phyloP scores from a whole-genome alignment of 257 asterid species.

The Primulina huaijiensis region DNA sequence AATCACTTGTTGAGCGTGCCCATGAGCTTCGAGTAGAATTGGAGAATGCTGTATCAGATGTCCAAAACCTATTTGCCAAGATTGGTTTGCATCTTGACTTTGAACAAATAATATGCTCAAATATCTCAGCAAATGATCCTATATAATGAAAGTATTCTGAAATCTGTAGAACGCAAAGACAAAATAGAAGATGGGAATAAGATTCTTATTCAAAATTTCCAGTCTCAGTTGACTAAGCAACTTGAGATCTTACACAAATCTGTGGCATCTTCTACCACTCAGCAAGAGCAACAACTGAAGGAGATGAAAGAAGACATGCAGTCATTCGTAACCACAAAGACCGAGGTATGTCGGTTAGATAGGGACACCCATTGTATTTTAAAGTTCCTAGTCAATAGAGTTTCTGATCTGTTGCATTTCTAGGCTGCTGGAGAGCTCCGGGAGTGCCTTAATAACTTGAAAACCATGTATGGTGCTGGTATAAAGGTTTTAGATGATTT shows the following conservation, averaged over 20 bases:
- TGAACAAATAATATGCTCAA: conserved; percentile 13
- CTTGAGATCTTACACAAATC: conserved; percentile 80
- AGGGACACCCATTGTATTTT: conserved; percentile 18
- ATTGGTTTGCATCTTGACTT: conserved; percentile 60
- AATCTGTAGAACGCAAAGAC: conserved; percentile 80
- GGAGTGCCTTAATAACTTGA: conserved; percentile 58
- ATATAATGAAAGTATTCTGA: conserved; percentile 16
- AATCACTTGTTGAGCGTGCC: conserved; percentile 83
- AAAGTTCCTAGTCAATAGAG: conserved; percentile 16
- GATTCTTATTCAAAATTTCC: conserved; percentile 74
- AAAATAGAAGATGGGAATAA: conserved; percentile 85
- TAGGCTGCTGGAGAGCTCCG: conserved; percentile 94
- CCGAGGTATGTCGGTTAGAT: conserved; percentile 47
- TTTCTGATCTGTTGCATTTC: conserved; percentile 24
- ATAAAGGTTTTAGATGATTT: conserved; percentile 68
- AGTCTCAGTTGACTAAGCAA: conserved; percentile 78
- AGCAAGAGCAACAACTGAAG: conserved; percentile 82
- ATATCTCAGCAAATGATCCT: neutral
- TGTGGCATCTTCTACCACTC: conserved; percentile 82
- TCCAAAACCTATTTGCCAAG: conserved; percentile 80
- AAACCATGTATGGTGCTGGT: conserved; percentile 75
- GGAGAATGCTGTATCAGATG: conserved; percentile 85
- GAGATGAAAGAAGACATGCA: conserved; percentile 98
- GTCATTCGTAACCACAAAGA: conserved; percentile 82
- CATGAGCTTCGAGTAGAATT: conserved; percentile 88